These are phyloP conservation scores for Nannochloropsis gaditana DNA, from an alignment of 108 stramenopile species.

Conservation along the genomic window DNA sequence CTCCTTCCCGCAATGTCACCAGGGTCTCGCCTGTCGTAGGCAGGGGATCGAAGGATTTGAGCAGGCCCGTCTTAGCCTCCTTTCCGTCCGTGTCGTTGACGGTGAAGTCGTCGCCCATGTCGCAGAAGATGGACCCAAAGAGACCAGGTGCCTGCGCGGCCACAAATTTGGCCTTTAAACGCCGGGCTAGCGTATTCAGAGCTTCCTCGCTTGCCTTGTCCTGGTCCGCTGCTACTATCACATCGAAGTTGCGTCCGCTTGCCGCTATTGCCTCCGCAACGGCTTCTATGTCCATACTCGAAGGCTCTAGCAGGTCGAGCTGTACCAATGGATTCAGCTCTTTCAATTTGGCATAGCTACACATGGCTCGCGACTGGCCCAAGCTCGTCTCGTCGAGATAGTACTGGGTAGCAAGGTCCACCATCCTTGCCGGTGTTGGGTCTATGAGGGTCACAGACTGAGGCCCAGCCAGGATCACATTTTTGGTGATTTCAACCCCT, in stretches of 20 bases:
- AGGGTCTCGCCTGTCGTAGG: not conserved
- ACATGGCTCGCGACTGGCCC: slow-evolving; percentile 21
- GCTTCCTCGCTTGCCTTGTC: not conserved
- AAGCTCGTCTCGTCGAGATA: not conserved
- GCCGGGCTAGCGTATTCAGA: not conserved
- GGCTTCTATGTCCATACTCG: not conserved
- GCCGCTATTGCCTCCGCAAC: not conserved
- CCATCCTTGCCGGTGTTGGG: not conserved
- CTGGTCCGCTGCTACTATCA: not conserved
- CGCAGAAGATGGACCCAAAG: slow-evolving; percentile 1
- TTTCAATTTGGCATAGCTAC: slow-evolving; percentile 16
- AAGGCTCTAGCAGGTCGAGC: not conserved
- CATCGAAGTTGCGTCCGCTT: not conserved
- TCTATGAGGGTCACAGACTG: not conserved
- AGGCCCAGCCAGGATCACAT: not conserved
- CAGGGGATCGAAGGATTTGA: not conserved
- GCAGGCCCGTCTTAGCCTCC: not conserved
- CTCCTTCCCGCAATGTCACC: not conserved
- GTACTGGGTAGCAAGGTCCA: slow-evolving; percentile 21
- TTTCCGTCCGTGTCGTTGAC: slow-evolving; percentile 17
- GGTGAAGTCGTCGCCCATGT: not conserved
- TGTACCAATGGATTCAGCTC: slow-evolving; percentile 42
- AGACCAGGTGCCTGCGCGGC: not conserved
- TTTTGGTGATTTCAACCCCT: slow-evolving; percentile 22
- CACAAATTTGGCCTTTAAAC: not conserved